phyloP scores from a whole-genome alignment of 306 rosid species.

The Trifolium fragiferum region DNA sequence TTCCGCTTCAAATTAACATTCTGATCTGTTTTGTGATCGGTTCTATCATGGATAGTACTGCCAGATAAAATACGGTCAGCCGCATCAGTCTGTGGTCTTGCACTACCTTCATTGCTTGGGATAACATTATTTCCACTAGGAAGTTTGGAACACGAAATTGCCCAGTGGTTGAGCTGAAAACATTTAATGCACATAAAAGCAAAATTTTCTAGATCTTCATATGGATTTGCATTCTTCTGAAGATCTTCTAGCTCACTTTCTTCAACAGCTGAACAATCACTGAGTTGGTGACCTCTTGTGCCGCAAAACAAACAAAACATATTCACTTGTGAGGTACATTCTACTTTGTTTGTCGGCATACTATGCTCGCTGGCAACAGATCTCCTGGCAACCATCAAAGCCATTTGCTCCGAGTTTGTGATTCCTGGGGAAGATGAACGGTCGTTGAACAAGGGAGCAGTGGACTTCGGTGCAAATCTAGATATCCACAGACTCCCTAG shows the following conservation, averaged over 20 bases:
- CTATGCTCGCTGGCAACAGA: slow-evolving; percentile 62
- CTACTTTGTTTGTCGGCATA: slow-evolving; percentile 46
- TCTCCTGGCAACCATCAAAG: slow-evolving; percentile 71
- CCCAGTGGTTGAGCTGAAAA: slow-evolving; percentile 69
- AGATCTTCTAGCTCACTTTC: slow-evolving; percentile 62
- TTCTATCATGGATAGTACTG: slow-evolving; percentile 36
- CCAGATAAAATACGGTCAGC: slow-evolving; percentile 41
- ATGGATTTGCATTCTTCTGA: slow-evolving; percentile 49
- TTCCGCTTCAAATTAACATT: slow-evolving; percentile 49
- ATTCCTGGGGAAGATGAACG: slow-evolving; percentile 44
- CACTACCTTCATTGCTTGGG: slow-evolving; percentile 37
- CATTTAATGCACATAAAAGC: slow-evolving; percentile 66
- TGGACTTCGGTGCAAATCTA: slow-evolving; percentile 59
- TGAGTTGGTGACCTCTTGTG: slow-evolving; percentile 65
- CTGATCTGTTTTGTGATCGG: slow-evolving; percentile 36
- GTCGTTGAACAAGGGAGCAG: slow-evolving; percentile 46
- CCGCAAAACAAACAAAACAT: slow-evolving; percentile 76
- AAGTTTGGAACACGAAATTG: slow-evolving; percentile 59
- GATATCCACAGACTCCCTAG: slow-evolving; percentile 73
- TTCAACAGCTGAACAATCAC: slow-evolving; percentile 54
- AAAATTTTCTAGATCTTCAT: slow-evolving; percentile 45
- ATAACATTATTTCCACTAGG: too few relatives aligned
- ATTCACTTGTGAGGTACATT: slow-evolving; percentile 41
- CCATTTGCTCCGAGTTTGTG: slow-evolving; percentile 58
- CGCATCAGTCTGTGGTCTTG: slow-evolving; percentile 39